phyloP scores from a whole-genome alignment of 768 basidiomycete species.

The Mycena galopus region DNA sequence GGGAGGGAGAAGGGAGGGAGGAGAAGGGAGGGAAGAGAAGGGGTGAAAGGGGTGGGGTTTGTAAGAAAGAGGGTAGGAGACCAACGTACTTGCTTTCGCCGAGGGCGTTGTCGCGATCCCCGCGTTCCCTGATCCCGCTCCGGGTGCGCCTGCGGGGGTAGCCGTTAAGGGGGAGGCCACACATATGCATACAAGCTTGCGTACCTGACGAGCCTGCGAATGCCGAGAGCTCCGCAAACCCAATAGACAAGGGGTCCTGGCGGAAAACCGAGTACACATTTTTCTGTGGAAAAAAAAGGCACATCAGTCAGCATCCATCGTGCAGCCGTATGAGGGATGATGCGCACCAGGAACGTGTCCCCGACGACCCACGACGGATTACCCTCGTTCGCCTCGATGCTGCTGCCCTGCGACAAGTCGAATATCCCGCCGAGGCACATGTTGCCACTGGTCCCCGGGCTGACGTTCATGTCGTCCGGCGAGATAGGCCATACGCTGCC shows the following conservation, averaged over 20 bases:
- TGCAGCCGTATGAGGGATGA: conserved; percentile 38
- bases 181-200: background rate
- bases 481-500: conserved; percentile 83
- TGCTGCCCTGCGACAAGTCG: conserved; percentile 67
- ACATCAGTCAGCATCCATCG: too few relatives aligned
- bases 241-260: conserved; percentile 53
- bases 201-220: conserved; percentile 2
- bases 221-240: conserved; percentile 18
- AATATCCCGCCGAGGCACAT: conserved; percentile 78
- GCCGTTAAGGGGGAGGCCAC: background rate
- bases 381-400: conserved; percentile 51
- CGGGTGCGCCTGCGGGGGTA: background rate
- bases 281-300: conserved; percentile 52
- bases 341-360: conserved; percentile 75
- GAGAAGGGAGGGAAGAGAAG: too few relatives aligned
- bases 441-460: background rate
- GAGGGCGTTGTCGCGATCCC: background rate
- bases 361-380: conserved; percentile 77
- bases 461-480: conserved; percentile 76
- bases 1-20: too few relatives aligned
- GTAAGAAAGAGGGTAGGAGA: background rate
- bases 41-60: background rate
- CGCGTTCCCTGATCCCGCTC: background rate
- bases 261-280: conserved; percentile 66
- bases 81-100: background rate